phyloP scores from a whole-genome alignment of 768 basidiomycete species.

The Phanerochaete carnosa region DNA sequence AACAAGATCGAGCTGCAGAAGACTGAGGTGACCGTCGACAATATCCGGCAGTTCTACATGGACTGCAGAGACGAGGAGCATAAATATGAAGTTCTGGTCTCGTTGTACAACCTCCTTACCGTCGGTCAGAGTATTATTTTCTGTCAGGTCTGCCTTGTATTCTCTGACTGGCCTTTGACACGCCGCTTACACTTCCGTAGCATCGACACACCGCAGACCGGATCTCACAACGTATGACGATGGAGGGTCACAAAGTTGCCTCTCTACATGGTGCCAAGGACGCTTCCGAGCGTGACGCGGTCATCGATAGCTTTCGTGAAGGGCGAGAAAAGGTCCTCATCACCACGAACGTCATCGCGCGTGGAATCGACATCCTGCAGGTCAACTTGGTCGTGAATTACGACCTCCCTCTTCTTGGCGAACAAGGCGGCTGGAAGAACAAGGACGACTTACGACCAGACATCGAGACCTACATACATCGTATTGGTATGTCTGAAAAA shows the following conservation, averaged over 20 bases:
- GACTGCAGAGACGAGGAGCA: constrained; percentile 88
- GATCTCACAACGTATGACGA: constrained; percentile 86
- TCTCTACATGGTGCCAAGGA: constrained; percentile 96
- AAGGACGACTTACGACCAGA: constrained; percentile 66
- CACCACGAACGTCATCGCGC: constrained; percentile 97
- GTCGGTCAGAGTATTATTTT: constrained; percentile 99
- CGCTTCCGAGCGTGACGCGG: constrained; percentile 80
- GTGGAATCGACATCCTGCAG: constrained; percentile 97
- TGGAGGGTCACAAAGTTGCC: constrained; percentile 94
- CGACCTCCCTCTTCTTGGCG: constrained; percentile 85
- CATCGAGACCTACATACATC: constrained; percentile 96
- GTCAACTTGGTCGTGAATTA: constrained; percentile 99
- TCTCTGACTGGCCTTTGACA: background rate
- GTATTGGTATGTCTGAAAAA: constrained; percentile 75
- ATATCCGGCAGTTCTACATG: constrained; percentile 97
- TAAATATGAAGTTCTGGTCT: constrained; percentile 94
- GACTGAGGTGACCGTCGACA: constrained; percentile 91
- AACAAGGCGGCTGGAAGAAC: constrained; percentile 46
- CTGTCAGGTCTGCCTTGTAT: constrained; percentile 65
- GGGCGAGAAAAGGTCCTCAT: constrained; percentile 97
- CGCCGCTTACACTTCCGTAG: constrained; percentile 33
- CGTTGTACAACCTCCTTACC: constrained; percentile 84
- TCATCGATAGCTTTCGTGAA: constrained; percentile 94
- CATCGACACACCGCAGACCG: constrained; percentile 90
- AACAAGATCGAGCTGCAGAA: constrained; percentile 96